Percentiles rank a stretch among this genome's conserved stretches.
Evolutionary conservation across 768 basidiomycete genomes (phyloP).

Genomic region (Lactarius akahatsu): DNA sequence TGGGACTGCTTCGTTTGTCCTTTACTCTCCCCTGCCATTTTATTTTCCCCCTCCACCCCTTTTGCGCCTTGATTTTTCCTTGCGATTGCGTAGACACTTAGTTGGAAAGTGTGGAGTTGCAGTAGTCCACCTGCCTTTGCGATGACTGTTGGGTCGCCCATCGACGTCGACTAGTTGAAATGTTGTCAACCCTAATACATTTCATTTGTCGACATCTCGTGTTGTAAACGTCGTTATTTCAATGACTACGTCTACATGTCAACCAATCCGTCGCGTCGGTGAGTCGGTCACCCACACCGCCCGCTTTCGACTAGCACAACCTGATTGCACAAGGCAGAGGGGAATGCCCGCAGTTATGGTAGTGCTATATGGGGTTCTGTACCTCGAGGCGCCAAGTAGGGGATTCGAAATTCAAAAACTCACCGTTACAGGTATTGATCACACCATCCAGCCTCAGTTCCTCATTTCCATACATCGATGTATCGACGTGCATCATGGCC

Average conservation of each 20-base stretch:
- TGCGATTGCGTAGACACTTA: conserved; percentile 23
- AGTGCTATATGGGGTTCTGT: background rate
- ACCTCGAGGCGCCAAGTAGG: background rate
- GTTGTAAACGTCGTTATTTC: background rate
- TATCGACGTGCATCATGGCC: background rate
- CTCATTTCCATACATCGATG: background rate
- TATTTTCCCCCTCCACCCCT: background rate
- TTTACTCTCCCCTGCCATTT: background rate
- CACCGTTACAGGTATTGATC: background rate
- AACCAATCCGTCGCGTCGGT: background rate
- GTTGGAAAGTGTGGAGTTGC: conserved; percentile 6
- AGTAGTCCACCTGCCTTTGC: conserved; percentile 6
- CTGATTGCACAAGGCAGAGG: background rate
- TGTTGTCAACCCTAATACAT: conserved; percentile 19
- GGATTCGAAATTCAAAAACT: background rate
- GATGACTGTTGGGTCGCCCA: conserved; percentile 1
- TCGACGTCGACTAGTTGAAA: conserved; percentile 20
- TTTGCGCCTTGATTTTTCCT: conserved; percentile 21
- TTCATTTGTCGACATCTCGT: conserved; percentile 10
- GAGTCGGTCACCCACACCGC: background rate
- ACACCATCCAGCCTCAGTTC: background rate
- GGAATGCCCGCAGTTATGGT: background rate
- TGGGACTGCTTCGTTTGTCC: conserved; percentile 12
- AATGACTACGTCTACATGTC: background rate
- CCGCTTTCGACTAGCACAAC: background rate